phyloP scores from a whole-genome alignment of 1,284 basidiomycete genomes.

The Ustilago crameri region DNA sequence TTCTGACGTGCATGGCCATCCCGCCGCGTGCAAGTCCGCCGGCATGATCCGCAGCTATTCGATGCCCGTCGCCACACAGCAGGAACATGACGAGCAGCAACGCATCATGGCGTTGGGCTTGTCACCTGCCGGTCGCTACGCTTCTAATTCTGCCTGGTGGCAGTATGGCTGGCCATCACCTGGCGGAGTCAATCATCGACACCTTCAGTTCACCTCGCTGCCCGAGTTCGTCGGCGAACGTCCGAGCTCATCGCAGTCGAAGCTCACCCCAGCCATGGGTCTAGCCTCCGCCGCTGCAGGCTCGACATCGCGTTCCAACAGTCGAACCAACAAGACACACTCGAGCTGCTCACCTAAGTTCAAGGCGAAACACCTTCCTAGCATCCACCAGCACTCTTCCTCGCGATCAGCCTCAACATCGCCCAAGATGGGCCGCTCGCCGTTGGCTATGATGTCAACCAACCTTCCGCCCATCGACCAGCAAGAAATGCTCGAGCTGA shows the following conservation, averaged over 20 bases:
- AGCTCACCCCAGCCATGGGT: conserved; percentile 22
- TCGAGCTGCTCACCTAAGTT: conserved; percentile 44
- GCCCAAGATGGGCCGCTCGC: conserved; percentile 34
- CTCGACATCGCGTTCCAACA: conserved; percentile 11
- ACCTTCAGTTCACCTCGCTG: conserved; percentile 15
- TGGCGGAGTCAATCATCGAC: conserved; percentile 38
- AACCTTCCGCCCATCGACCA: conserved; percentile 39
- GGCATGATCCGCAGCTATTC: conserved; percentile 59
- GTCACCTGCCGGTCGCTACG: conserved; percentile 22
- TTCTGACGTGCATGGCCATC: conserved; percentile 12
- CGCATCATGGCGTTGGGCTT: conserved; percentile 49
- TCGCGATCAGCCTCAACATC: conserved; percentile 30
- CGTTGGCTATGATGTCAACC: conserved; percentile 33
- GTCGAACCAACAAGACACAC: conserved; percentile 26
- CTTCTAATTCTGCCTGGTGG: conserved; percentile 44
- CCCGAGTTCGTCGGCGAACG: conserved; percentile 19
- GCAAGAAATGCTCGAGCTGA: conserved; percentile 1
- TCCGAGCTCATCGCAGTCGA: conserved; percentile 25
- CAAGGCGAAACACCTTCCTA: conserved; percentile 37
- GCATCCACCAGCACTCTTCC: conserved; percentile 32
- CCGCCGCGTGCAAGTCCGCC: conserved; percentile 23
- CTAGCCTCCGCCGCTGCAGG: conserved; percentile 7
- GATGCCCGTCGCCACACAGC: conserved; percentile 58
- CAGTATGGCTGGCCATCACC: conserved; percentile 48
- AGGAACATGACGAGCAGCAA: conserved; percentile 54